Percentiles rank a stretch among this genome's conserved stretches.
These are phyloP conservation scores for Cryphonectria nitschkei DNA, from an alignment of 2,329 filamentous ascomycete genomes.

Conservation along the genomic window DNA sequence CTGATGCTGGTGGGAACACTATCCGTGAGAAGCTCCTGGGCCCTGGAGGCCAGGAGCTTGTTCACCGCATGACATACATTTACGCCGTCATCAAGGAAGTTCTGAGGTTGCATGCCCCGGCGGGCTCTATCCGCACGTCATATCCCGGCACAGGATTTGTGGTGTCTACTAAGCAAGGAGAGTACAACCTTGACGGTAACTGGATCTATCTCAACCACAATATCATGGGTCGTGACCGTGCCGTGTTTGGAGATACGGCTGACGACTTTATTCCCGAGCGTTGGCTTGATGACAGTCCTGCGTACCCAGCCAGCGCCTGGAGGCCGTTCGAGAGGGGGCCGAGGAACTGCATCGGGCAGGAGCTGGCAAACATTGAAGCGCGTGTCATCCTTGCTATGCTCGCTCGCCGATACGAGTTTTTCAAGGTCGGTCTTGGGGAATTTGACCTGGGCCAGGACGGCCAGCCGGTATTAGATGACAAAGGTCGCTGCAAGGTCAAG, in stretches of 20 bases:
- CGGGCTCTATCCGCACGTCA: constrained; percentile 36
- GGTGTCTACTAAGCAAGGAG: constrained; percentile 36
- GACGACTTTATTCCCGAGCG: constrained; percentile 28
- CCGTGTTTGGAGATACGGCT: constrained; percentile 20
- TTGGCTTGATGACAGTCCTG: constrained; percentile 33
- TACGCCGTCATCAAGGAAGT: constrained; percentile 21
- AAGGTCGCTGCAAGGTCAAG: constrained; percentile 33
- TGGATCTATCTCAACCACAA: constrained; percentile 41
- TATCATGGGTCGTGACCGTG: constrained; percentile 32
- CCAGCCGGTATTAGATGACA: constrained; percentile 29
- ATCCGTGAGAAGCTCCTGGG: constrained; percentile 34
- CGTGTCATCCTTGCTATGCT: constrained; percentile 38
- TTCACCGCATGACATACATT: constrained; percentile 36
- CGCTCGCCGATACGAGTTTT: constrained; percentile 38
- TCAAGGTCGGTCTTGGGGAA: constrained; percentile 39
- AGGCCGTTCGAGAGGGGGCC: constrained; percentile 56
- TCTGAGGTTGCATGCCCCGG: constrained; percentile 31
- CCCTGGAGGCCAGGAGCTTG: constrained; percentile 36
- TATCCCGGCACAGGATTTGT: constrained; percentile 35
- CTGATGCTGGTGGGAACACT: constrained; percentile 27
- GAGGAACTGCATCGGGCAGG: constrained; percentile 58
- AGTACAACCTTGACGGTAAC: constrained; percentile 39
- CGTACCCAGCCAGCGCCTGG: constrained; percentile 48
- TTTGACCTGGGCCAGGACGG: constrained; percentile 32
- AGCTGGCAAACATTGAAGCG: constrained; percentile 49